phyloP scores from a whole-genome alignment of 257 asterid genomes.

The Plantago ovata region DNA sequence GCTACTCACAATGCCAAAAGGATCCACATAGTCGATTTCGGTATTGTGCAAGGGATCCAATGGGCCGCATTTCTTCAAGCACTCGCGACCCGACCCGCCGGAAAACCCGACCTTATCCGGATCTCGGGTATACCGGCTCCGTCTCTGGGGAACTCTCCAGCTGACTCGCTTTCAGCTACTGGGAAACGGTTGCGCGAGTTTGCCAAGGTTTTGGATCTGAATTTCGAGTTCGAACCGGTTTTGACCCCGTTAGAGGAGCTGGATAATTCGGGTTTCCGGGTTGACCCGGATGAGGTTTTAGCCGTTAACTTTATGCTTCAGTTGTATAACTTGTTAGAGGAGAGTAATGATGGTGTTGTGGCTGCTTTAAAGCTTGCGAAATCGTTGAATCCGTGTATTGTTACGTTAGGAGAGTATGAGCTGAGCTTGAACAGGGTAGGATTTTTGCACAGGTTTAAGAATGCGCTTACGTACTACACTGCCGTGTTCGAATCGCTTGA shows the following conservation, averaged over 20 bases:
- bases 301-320: conserved; percentile 93
- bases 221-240: conserved; percentile 76
- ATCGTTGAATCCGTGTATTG: conserved; percentile 69
- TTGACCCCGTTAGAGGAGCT: conserved; percentile 58
- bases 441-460: conserved; percentile 59
- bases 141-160: conserved; percentile 58
- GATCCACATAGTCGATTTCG: conserved; percentile 91
- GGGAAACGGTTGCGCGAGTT: conserved; percentile 83
- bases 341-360: conserved; percentile 46
- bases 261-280: conserved; percentile 46
- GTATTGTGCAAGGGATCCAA: conserved; percentile 88
- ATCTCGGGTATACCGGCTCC: conserved; percentile 92
- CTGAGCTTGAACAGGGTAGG: conserved; percentile 64
- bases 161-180: conserved; percentile 62
- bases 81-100: conserved; percentile 80
- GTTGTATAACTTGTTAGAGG: conserved; percentile 63
- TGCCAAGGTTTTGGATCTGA: conserved; percentile 74
- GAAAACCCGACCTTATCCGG: conserved; percentile 69
- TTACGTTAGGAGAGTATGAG: conserved; percentile 84
- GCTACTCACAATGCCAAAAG: conserved; percentile 56
- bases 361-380: conserved; percentile 66
- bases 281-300: conserved; percentile 59
- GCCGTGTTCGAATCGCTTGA: conserved; percentile 84
- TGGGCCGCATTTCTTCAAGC: conserved; percentile 99
- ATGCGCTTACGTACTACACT: conserved; percentile 64